Conservation (phyloP, 163 green algal genomes). For the Trebouxia gelatinosa region DNA sequence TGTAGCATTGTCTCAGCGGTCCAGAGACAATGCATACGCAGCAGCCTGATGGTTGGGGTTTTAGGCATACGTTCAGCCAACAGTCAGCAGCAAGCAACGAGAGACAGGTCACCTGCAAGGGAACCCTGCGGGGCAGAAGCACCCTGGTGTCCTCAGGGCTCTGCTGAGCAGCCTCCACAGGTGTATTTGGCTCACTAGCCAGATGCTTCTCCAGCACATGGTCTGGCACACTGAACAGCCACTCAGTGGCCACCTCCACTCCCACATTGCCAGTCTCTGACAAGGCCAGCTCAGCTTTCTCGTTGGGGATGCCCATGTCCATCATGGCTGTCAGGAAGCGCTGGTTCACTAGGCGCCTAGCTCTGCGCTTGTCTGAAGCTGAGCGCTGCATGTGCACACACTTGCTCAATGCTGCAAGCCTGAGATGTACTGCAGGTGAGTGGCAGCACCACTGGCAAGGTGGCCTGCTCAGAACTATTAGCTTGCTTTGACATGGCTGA, state of each 20-base stretch:
- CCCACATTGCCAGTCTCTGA: constrained; percentile 82
- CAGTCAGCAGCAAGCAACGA: too few relatives aligned
- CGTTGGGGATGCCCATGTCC: constrained; percentile 86
- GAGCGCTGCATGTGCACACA: constrained; percentile 34
- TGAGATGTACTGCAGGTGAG: too few relatives aligned
- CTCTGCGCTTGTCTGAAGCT: constrained; percentile 45
- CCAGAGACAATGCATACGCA: too few relatives aligned
- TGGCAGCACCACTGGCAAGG: not conserved
- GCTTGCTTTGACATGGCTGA: too few relatives aligned
- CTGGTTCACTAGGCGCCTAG: constrained; percentile 71
- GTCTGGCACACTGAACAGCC: constrained; percentile 67
- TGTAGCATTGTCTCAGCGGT: too few relatives aligned
- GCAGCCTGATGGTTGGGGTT: too few relatives aligned
- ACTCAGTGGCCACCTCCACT: constrained; percentile 83
- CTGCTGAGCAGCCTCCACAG: constrained; percentile 26
- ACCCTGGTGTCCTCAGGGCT: constrained; percentile 26
- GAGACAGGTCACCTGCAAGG: constrained; percentile 32
- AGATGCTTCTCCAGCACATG: constrained; percentile 58
- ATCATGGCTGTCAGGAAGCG: constrained; percentile 73
- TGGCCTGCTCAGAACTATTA: not conserved
- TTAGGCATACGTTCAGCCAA: too few relatives aligned
- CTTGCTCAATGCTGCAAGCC: too few relatives aligned
- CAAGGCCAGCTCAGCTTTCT: constrained; percentile 79
- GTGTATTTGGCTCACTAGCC: constrained; percentile 48
- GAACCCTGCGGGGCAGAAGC: constrained; percentile 31